phyloP scores from a whole-genome alignment of 2,329 filamentous ascomycete genomes.

The Hypoxylon sp. region DNA sequence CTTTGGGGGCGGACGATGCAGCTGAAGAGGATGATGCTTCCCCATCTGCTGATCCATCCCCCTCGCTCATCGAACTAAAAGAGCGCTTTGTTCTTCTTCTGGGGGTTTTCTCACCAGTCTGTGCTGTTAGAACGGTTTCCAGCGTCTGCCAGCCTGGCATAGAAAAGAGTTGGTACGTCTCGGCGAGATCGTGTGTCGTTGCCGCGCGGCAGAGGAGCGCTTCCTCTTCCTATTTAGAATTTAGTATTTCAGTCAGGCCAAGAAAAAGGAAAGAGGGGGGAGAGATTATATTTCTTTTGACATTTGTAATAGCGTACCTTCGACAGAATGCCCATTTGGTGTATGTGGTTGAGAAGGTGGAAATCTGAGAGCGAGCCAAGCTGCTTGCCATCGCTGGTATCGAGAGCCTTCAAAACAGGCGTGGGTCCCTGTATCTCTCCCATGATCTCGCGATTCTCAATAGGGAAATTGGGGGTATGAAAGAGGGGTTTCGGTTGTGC shows the following conservation, averaged over 20 bases:
- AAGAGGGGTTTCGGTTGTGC: slow-evolving; percentile 83
- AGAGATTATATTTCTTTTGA: neutral
- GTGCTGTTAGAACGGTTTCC: slow-evolving; percentile 91
- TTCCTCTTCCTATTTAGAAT: slow-evolving; percentile 81
- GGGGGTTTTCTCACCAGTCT: slow-evolving; percentile 95
- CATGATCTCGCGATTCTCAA: slow-evolving; percentile 90
- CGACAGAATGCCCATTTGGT: slow-evolving; percentile 82
- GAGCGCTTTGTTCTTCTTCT: slow-evolving; percentile 70
- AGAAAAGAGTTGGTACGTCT: slow-evolving; percentile 85
- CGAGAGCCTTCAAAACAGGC: slow-evolving; percentile 78
- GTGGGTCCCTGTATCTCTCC: slow-evolving; percentile 91
- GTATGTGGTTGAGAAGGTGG: slow-evolving; percentile 90
- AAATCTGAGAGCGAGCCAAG: slow-evolving; percentile 85
- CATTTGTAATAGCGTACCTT: slow-evolving; percentile 71
- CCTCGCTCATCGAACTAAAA: slow-evolving; percentile 58
- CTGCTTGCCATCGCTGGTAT: slow-evolving; percentile 70
- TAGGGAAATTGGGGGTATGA: slow-evolving; percentile 79
- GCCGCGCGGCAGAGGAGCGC: slow-evolving; percentile 87
- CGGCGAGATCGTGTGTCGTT: slow-evolving; percentile 81
- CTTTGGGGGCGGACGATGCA: slow-evolving; percentile 33
- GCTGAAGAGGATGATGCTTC: slow-evolving; percentile 31
- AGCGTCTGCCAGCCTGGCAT: slow-evolving; percentile 95
- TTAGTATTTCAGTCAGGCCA: neutral
- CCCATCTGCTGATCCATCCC: slow-evolving; percentile 44
- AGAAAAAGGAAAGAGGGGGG: neutral